Conservation (phyloP, 352 stramenopile species). For the Pythium aquatile region DNA sequence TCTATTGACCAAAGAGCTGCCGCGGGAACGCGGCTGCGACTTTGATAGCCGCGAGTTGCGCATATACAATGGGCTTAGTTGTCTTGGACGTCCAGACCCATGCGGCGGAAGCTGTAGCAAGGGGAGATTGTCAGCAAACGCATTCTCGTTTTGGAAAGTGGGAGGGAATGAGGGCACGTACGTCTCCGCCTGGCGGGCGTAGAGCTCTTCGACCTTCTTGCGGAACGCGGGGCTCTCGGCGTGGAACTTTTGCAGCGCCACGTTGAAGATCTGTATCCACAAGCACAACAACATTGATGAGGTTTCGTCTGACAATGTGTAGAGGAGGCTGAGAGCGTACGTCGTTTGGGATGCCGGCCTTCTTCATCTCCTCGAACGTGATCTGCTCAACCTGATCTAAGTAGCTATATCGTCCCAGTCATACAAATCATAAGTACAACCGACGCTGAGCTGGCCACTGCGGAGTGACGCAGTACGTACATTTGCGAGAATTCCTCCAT, state of each 20-base stretch:
- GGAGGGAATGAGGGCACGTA: conserved; percentile 33
- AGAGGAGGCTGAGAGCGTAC: conserved; percentile 24
- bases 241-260: conserved; percentile 69
- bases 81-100: conserved; percentile 60
- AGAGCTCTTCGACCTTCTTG: conserved; percentile 68
- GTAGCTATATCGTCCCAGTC: conserved; percentile 24
- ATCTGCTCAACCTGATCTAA: conserved; percentile 74
- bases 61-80: conserved; percentile 15
- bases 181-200: conserved; percentile 63
- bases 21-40: background rate
- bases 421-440: background rate
- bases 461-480: conserved; percentile 25
- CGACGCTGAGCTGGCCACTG: background rate
- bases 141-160: background rate
- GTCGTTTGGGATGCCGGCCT: conserved; percentile 56
- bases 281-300: too few relatives aligned
- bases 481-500: conserved; percentile 81
- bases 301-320: too few relatives aligned
- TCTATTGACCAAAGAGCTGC: conserved; percentile 19
- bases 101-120: conserved; percentile 56
- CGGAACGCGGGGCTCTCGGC: conserved; percentile 61
- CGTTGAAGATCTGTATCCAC: conserved; percentile 50
- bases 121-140: background rate
- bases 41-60: background rate
- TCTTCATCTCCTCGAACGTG: conserved; percentile 65